These are phyloP conservation scores for Penicillium sp. DNA, from an alignment of 2,329 filamentous ascomycete genomes.

Conservation along the genomic window DNA sequence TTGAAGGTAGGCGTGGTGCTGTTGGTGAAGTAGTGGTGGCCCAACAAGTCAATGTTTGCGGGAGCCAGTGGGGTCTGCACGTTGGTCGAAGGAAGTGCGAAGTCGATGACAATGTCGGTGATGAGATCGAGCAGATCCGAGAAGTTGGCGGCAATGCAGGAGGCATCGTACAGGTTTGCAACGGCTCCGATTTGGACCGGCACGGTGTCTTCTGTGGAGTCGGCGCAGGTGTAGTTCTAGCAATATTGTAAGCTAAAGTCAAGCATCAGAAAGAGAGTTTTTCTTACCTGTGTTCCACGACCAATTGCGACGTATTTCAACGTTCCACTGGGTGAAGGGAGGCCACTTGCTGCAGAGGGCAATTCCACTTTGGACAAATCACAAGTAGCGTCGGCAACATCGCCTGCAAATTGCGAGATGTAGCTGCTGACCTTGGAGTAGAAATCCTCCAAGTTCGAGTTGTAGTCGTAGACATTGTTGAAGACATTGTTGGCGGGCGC, in stretches of 20 bases:
- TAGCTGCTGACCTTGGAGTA: slow-evolving; percentile 37
- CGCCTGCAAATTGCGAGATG: slow-evolving; percentile 25
- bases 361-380: slow-evolving; percentile 32
- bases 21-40: slow-evolving; percentile 77
- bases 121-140: slow-evolving; percentile 64
- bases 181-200: slow-evolving; percentile 69
- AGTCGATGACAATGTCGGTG: slow-evolving; percentile 64
- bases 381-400: slow-evolving; percentile 23
- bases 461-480: slow-evolving; percentile 34
- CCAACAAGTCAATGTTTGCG: slow-evolving; percentile 61
- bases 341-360: slow-evolving; percentile 51
- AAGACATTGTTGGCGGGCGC: slow-evolving; percentile 30
- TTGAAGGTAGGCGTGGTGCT: slow-evolving; percentile 73
- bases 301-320: slow-evolving; percentile 80
- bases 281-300: slow-evolving; percentile 63
- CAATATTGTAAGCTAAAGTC: not conserved
- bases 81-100: slow-evolving; percentile 49
- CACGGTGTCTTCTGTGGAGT: slow-evolving; percentile 53
- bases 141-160: slow-evolving; percentile 68
- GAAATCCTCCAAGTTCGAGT: slow-evolving; percentile 38
- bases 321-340: slow-evolving; percentile 57
- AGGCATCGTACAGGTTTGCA: slow-evolving; percentile 83
- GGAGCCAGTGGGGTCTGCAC: slow-evolving; percentile 41
- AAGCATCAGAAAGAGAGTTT: not conserved
- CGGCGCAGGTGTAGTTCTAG: slow-evolving; percentile 87